Base-by-base conservation (phyloP, 2,329 filamentous ascomycete genomes). In the Cephalotrichum gorgonifer region DNA sequence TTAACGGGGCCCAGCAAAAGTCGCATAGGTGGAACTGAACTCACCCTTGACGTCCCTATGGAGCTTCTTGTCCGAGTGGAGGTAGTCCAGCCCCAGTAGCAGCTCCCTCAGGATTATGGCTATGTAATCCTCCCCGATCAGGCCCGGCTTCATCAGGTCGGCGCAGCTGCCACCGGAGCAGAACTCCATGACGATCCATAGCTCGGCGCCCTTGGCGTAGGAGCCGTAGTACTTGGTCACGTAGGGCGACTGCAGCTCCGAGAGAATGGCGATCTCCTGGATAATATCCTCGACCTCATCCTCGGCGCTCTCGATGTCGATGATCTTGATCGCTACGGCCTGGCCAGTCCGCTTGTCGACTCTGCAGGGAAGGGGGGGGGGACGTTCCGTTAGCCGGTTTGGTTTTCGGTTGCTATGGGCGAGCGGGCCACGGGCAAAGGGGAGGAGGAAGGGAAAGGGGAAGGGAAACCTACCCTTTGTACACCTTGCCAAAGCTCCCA, bases 151-250 rank as follows among this genome's bases (percentile, higher is more conserved):
- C 84, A 98, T 86, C 53, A 98, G 72, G 63, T 97, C 93, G 44
- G 88, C 89, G 62, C 93, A 97, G 68, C 91, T 97, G 4, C 93
- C 93, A 22, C 93, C 93, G 1, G 91, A 90, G 67, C 93, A 98
- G 61, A 93, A 98, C 67, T 98, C 93, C 93, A 98, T 98, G 64
- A 97, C 89, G 58, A 98, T 98, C 93, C 93, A 98, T 59, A 98
- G 71, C 70, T 97, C 88, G 2, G 90, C 93, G 23, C 91, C 93
- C 62, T 95, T 95, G 57, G 95, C 81, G 62, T 93, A 97, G 50
- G 91, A 96, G 56, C 93, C 93, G 70, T 95, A 89, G 73, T 98
- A 98, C 66, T 94, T 93, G 35, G 93, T 98, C 54, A 97, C 91
- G 62, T 94, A 95, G 17, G 89, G 89, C 17, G 91, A 97, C 68